phyloP scores from a whole-genome alignment of 2,329 filamentous ascomycete species.

The Aspergillus flavus region DNA sequence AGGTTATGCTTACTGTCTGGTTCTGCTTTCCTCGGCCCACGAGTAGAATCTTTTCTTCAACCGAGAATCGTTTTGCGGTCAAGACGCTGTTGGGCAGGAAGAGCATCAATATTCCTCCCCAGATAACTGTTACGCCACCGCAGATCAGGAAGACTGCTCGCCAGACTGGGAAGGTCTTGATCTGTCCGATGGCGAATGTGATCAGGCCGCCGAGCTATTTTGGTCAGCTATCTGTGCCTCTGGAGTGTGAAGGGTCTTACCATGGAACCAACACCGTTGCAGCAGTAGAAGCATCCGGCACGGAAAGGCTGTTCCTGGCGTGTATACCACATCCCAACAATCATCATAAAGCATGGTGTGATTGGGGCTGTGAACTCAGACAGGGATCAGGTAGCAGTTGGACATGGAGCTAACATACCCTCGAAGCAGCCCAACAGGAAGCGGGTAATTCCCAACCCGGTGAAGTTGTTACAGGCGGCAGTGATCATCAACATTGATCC shows the following conservation, averaged over 20 bases:
- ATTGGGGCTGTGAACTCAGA: slow-evolving; percentile 41
- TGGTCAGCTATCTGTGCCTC: background rate
- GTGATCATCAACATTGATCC: slow-evolving; percentile 49
- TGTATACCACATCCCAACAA: slow-evolving; percentile 54
- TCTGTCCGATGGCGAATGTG: slow-evolving; percentile 44
- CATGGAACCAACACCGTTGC: slow-evolving; percentile 44
- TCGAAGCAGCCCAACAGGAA: slow-evolving; percentile 54
- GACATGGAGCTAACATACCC: slow-evolving; percentile 6
- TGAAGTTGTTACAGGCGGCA: slow-evolving; percentile 46
- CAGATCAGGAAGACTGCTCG: slow-evolving; percentile 50
- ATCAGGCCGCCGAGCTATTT: slow-evolving; percentile 25
- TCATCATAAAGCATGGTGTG: slow-evolving; percentile 55
- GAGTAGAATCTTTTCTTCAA: slow-evolving; percentile 49
- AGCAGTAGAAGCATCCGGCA: slow-evolving; percentile 49
- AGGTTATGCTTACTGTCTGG: slow-evolving; percentile 11
- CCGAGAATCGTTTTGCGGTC: slow-evolving; percentile 44
- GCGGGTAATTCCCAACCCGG: slow-evolving; percentile 46
- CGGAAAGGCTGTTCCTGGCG: slow-evolving; percentile 52
- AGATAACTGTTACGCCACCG: slow-evolving; percentile 47
- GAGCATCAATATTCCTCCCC: slow-evolving; percentile 43
- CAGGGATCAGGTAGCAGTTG: background rate
- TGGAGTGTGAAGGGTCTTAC: background rate
- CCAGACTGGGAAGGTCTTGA: slow-evolving; percentile 47
- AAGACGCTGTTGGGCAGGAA: slow-evolving; percentile 50
- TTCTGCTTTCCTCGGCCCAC: slow-evolving; percentile 38